Evolutionary conservation across 208 protist species (phyloP), one percentile per base, ranked within the genome.

Genomic region (Acanthamoeba culbertsoni): DNA sequence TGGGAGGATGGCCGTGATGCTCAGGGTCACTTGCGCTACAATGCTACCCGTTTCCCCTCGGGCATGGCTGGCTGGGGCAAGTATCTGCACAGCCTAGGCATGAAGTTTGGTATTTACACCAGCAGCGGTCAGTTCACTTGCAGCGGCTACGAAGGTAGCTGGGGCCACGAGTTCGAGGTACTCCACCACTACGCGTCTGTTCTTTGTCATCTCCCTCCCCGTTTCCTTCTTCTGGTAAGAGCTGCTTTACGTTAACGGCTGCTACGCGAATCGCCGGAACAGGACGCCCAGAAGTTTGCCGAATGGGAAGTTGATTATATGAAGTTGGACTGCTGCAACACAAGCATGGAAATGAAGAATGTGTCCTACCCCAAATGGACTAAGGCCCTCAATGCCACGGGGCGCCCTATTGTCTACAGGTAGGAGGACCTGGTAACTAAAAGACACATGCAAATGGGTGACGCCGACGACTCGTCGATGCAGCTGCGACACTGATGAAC

Each of bases 41-140:
- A 95, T 55, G 55, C 94, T 65, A 48, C 57, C 23, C 20, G 73
- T 37, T 95, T 95, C 53, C 94, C 94, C 33, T 33, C 57, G 20
- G 94, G 94, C 48, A 94, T 94, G 53, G 40, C 23, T 2, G 45
- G 35, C 16, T 35, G 92, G 37, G 65, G 77, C 26, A 23, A 90
- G 33, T 93, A 94, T 40, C 45, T 94, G n/a, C 94, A 95, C 57
- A 79, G 62, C 33, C 45, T 77, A 0, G 94, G 94, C n/a, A 51
- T 95, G 4, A 89, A 93, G 46, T 86, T 95, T 90, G 94, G 94
- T 35, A 94, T 94, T 14, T 95, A 95, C 55, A 73, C 63, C 6
- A 43, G 33, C 63, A 73, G 63, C 18, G 63, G 63, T n/a, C 35
- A 12, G 6, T 55, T 35, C 37, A 95, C 94, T 1, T 95, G 94